Conservation (phyloP, 1,284 basidiomycete genomes). For the Ganoderma multipileum region DNA sequence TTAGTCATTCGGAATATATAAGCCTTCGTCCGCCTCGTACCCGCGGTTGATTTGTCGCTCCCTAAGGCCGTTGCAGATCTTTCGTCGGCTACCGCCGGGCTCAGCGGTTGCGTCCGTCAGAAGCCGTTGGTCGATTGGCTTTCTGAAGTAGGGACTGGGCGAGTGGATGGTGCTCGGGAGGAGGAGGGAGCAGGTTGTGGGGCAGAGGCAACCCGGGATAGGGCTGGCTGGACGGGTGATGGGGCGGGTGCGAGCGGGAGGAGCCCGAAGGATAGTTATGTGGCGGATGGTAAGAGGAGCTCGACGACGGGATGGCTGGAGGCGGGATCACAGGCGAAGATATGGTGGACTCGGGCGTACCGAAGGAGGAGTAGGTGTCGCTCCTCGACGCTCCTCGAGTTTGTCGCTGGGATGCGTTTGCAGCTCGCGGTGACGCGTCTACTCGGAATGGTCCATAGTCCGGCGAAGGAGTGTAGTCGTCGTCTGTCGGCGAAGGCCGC, state of each 20-base stretch:
- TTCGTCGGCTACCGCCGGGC: no score
- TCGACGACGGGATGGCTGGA: conserved; percentile 14
- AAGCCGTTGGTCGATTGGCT: conserved; percentile 28
- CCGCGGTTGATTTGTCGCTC: conserved; percentile 74
- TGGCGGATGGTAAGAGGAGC: not conserved
- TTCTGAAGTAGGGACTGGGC: conserved; percentile 17
- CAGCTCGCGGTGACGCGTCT: not conserved
- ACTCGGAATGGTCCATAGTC: not conserved
- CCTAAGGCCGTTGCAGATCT: conserved; percentile 70
- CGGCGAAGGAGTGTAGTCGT: not conserved
- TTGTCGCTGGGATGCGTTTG: not conserved
- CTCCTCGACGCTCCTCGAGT: conserved; percentile 33
- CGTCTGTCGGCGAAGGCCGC: not conserved
- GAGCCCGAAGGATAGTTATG: not conserved
- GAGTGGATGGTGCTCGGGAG: conserved; percentile 30
- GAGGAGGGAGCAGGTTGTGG: conserved; percentile 37
- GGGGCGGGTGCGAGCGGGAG: conserved; percentile 8
- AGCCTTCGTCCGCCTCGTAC: conserved; percentile 47
- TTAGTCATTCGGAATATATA: no score
- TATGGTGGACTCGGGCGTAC: not conserved
- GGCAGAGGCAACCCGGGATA: conserved; percentile 20
- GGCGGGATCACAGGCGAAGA: conserved; percentile 10
- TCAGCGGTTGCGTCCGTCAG: conserved; percentile 29
- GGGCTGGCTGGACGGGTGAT: conserved; percentile 16
- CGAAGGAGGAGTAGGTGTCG: conserved; percentile 34